Evolutionary conservation across 2,329 filamentous ascomycete genomes (phyloP).

Genomic region (Incumbomyces lentus): DNA sequence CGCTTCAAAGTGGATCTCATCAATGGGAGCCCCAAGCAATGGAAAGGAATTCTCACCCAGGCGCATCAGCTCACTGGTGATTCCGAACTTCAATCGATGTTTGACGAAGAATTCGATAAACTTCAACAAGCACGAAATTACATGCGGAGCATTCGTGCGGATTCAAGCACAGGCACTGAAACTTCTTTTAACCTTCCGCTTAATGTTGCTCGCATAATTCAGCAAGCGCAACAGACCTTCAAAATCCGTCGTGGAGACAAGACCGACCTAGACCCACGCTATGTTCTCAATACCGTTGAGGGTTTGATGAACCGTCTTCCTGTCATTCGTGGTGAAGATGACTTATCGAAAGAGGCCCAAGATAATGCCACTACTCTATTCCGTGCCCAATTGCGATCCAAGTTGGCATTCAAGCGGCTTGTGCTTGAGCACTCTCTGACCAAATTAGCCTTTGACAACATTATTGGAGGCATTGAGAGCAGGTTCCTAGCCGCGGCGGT

Average conservation of each 20-base stretch:
- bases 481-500: constrained; percentile 79
- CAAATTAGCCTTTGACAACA: constrained; percentile 83
- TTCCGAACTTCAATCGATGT: constrained; percentile 69
- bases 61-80: constrained; percentile 80
- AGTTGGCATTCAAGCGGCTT: constrained; percentile 84
- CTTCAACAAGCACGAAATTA: constrained; percentile 63
- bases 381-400: constrained; percentile 82
- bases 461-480: constrained; percentile 81
- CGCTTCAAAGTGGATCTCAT: constrained; percentile 83
- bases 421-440: constrained; percentile 77
- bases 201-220: constrained; percentile 82
- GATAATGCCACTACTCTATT: constrained; percentile 79
- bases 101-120: constrained; percentile 81
- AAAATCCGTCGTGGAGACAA: constrained; percentile 74
- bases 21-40: constrained; percentile 53
- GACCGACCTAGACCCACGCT: constrained; percentile 79
- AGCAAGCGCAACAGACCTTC: constrained; percentile 82
- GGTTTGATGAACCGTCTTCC: constrained; percentile 65
- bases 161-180: constrained; percentile 46
- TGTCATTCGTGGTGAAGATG: constrained; percentile 76
- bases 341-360: constrained; percentile 76
- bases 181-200: constrained; percentile 70
- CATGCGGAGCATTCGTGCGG: constrained; percentile 50
- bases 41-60: constrained; percentile 67
- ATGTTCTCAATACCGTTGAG: constrained; percentile 72